These are phyloP conservation scores for Phytophthora parvispora DNA, from an alignment of 352 stramenopile species.

Conservation along the genomic window DNA sequence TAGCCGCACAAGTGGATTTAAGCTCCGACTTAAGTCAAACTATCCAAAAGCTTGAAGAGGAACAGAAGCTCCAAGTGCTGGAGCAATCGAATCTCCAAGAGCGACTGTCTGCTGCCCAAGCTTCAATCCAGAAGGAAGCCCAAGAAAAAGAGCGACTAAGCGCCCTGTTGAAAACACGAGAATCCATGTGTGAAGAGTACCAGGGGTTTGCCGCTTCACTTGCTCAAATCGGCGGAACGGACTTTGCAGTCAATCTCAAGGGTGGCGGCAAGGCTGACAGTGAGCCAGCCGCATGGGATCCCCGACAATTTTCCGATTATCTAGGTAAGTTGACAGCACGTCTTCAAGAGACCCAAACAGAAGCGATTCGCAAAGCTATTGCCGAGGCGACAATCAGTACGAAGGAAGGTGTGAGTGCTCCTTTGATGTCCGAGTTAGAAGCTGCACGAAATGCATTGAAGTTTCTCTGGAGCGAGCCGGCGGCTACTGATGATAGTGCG, in stretches of 20 bases:
- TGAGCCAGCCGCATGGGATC: constrained; percentile 21
- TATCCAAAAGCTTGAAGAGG: constrained; percentile 51
- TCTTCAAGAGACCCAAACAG: constrained; percentile 37
- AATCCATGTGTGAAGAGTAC: constrained; percentile 36
- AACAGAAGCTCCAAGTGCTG: constrained; percentile 31
- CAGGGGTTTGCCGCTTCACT: constrained; percentile 43
- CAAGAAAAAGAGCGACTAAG: constrained; percentile 25
- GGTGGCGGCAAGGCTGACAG: constrained; percentile 17
- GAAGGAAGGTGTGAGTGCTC: constrained; percentile 33
- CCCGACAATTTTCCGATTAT: constrained; percentile 46
- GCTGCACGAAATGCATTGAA: constrained; percentile 56
- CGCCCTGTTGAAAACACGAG: constrained; percentile 31
- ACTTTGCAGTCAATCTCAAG: constrained; percentile 9
- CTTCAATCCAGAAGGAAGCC: constrained; percentile 31
- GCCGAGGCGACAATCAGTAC: constrained; percentile 37
- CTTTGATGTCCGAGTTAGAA: constrained; percentile 56
- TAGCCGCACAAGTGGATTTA: constrained; percentile 31
- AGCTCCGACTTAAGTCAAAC: constrained; percentile 39
- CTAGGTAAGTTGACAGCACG: constrained; percentile 32
- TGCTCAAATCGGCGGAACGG: constrained; percentile 21
- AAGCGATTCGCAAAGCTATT: constrained; percentile 41
- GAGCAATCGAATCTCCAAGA: constrained; percentile 57
- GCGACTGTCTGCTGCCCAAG: constrained; percentile 44
- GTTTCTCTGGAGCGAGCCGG: constrained; percentile 24
- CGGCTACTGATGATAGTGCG: constrained; percentile 20